Base-by-base conservation (phyloP, 768 basidiomycete genomes). In the Dictyophora rubrovolvata region DNA sequence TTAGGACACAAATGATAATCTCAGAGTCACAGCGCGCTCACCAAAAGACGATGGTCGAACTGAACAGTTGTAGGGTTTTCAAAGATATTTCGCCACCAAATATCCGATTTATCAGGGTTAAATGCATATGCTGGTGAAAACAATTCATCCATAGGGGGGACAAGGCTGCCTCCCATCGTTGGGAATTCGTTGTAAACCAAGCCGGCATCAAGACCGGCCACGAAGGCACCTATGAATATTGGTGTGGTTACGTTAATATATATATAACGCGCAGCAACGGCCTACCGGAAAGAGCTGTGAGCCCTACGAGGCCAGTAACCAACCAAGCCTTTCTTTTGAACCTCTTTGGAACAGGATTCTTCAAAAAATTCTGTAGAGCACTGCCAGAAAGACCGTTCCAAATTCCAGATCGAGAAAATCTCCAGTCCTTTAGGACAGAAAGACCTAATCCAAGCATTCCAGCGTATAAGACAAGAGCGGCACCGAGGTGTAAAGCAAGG, bases 101-200 rank as follows among this genome's bases (percentile, higher is more conserved):
- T 68, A 67, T 96, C 93, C 1, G 81, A 82, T 62, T 80, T 75
- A 68, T 89, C 86, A 0, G 73, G 65, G 33, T 70, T 79, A 69
- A 84, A 83, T 7, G 92, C 82, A 69, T 96, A 98, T 7, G 76
- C 74, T 0, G 78, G 67, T 23, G 89, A 84, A 68, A 94, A 82
- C 22, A 99, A 79, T 69, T 98, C 96, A 37, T 85, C 80, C 7
- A 74, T 61, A 0, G 93, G 93, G 2, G 96, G 96, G 3, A 82
- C 79, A 16, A 97, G 70, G 16, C 84, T 79, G 7, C 88, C 93
- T 37, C 92, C 95, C 95, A 99, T 99, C 5, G 87, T 72, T 0
- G 96, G 96, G 74, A 96, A 99, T 68, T 98, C 95, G 68, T 99
- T 99, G 73, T 98, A 98, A n/a, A 93, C 70, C 56, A 99, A 72